A percentile compares a stretch with the other conserved stretches of the same genome.
Conservation (phyloP, 176 grass and related monocot species). For the Aegilops speltoides region DNA sequence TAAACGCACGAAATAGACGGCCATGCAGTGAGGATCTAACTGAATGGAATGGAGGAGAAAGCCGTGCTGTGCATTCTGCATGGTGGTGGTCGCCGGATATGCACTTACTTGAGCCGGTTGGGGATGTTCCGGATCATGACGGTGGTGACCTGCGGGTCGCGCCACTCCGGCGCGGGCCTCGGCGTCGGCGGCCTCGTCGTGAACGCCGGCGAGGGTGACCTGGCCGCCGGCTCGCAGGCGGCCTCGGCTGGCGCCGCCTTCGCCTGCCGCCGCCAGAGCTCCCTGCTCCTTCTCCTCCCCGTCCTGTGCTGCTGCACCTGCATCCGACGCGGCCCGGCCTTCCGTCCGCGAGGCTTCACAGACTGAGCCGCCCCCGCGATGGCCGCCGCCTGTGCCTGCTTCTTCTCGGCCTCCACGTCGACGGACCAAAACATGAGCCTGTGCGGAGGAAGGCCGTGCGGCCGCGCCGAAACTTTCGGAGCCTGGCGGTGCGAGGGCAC, state of each 20-base stretch:
- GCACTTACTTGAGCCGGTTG: slow-evolving; percentile 37
- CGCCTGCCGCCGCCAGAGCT: not conserved
- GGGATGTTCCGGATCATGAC: slow-evolving; percentile 85
- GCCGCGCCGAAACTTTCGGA: not conserved
- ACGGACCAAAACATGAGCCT: not conserved
- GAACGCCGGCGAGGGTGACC: slow-evolving; percentile 1
- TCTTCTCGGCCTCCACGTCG: not conserved
- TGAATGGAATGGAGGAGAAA: not conserved
- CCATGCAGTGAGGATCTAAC: not conserved
- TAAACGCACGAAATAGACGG: not conserved
- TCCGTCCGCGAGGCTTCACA: not conserved
- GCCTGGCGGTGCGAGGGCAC: not conserved
- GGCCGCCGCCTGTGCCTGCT: not conserved
- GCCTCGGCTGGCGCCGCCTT: not conserved
- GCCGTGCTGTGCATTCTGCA: not conserved
- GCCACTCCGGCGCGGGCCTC: not conserved
- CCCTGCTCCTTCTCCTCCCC: not conserved
- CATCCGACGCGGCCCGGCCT: not conserved
- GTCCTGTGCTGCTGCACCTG: not conserved
- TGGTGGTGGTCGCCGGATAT: not conserved
- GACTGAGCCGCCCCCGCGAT: not conserved
- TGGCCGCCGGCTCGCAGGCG: not conserved
- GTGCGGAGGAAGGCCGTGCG: slow-evolving; percentile 15
- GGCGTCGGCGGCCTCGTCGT: not conserved
- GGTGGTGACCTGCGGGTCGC: slow-evolving; percentile 10